Percentiles rank a stretch among this genome's conserved stretches.
Evolutionary conservation across 139 green algal genomes (phyloP).

Genomic region (Ettlia oleoabundans): DNA sequence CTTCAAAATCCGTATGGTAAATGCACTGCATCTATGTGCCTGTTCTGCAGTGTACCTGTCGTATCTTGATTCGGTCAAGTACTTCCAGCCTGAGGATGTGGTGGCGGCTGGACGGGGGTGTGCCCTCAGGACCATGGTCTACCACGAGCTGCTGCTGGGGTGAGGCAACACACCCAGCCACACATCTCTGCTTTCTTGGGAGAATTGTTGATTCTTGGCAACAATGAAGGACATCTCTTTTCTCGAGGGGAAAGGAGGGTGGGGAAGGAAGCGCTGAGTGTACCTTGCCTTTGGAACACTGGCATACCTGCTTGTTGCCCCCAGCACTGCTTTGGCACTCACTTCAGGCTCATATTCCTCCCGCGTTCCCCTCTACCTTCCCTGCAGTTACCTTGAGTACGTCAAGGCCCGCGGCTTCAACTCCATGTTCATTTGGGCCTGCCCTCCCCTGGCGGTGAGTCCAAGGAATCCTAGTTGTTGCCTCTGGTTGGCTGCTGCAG

Average conservation of each 20-base stretch:
- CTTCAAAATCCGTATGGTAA: too few relatives aligned
- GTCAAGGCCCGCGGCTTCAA: constrained; percentile 86
- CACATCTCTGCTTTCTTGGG: too few relatives aligned
- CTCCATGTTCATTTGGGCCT: constrained; percentile 99
- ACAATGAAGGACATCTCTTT: too few relatives aligned
- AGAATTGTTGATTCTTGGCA: too few relatives aligned
- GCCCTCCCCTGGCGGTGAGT: constrained; percentile 88
- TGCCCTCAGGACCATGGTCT: constrained; percentile 94
- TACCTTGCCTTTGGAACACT: too few relatives aligned
- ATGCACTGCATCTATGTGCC: neutral
- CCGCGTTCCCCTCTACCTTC: neutral
- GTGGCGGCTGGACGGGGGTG: constrained; percentile 36
- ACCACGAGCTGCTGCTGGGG: constrained; percentile 94
- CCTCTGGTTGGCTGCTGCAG: neutral
- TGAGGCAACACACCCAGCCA: neutral
- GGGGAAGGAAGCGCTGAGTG: too few relatives aligned
- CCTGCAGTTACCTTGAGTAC: constrained; percentile 85
- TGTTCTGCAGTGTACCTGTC: constrained; percentile 85
- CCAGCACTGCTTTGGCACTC: too few relatives aligned
- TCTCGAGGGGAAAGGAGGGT: too few relatives aligned
- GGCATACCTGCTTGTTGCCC: too few relatives aligned
- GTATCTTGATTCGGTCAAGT: constrained; percentile 98
- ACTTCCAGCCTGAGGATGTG: constrained; percentile 90
- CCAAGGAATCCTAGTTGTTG: neutral
- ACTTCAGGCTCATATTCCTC: too few relatives aligned